Evolutionary conservation across 257 asterid species (phyloP), one percentile per base, ranked within the genome.

Genomic region (Solanum stenotomum): DNA sequence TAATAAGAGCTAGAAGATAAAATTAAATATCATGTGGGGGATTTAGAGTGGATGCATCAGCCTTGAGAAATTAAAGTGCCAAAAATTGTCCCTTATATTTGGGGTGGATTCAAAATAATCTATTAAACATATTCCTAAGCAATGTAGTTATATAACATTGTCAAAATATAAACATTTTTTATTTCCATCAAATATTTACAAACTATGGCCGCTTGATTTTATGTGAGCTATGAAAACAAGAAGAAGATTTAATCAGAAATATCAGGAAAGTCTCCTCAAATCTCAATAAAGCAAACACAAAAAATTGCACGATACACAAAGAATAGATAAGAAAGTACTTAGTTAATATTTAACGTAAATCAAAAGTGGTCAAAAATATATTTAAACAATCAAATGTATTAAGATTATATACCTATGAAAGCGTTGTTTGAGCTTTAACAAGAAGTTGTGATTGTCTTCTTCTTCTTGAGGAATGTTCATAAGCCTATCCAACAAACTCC

Each of bases 361-460:
- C 76, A 68, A 6, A 67, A 27, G 75, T 68, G 14, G 31, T n/a
- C 1, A 63, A 9, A 61, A 61, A 23, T 61, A 61, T 61, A 61
- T 7, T 7, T 56, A 18, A 56, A 20, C 25, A 56, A 56, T 22
- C 29, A 61, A 61, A 61, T 61, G 68, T 61, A 22, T 31, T 15
- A 15, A 29, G 37, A 6, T 29, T 70, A 59, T 22, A 59, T 59
- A 71, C 98, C 96, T 92, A 34, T 95, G 90, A 81, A 94, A 85
- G 23, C 97, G 90, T 56, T 93, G 90, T 79, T 92, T 90, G 86
- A 92, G 95, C 87, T 91, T 94, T 29, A 87, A 40, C 89, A 95
- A 85, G 89, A 95, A 94, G 90, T 90, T 92, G 87, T 95, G 94
- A 33, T 95, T 93, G 65, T 95, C 98, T 38, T 94, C 95, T 23